phyloP scores from a whole-genome alignment of 2,329 filamentous ascomycete genomes.

The Didymella sp. region DNA sequence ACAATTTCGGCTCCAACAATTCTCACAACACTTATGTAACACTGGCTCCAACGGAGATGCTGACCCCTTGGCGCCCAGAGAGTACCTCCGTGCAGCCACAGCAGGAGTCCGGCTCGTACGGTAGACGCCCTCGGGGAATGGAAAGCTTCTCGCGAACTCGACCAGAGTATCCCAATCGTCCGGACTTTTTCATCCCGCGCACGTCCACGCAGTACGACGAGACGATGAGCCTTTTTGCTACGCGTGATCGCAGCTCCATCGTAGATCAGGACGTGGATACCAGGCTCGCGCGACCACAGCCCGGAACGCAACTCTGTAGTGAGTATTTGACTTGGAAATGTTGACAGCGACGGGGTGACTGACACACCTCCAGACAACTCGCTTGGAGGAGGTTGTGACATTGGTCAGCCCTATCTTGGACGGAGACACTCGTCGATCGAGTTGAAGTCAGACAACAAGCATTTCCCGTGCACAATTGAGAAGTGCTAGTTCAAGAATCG shows the following conservation, averaged over 20 bases:
- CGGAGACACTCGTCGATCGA: neutral
- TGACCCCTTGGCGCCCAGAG: neutral
- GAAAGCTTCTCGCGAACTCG: conserved; percentile 1
- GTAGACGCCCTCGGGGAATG: neutral
- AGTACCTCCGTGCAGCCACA: neutral
- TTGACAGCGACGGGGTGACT: neutral
- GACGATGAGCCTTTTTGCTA: neutral
- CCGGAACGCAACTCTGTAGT: neutral
- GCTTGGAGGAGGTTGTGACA: neutral
- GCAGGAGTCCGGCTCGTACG: neutral
- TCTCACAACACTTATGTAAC: neutral
- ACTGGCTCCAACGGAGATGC: neutral
- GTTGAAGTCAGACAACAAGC: neutral
- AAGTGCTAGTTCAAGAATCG: neutral
- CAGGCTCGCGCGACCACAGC: neutral
- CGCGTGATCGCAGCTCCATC: neutral
- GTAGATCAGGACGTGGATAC: neutral
- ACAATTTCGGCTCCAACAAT: too few species aligned
- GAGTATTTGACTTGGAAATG: neutral
- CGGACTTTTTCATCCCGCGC: neutral
- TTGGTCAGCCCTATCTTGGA: neutral
- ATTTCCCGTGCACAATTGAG: neutral
- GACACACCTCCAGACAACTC: neutral
- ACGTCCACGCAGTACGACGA: neutral
- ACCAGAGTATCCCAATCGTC: neutral